Base-by-base conservation (phyloP, 192 early-diverging fungal species). In the Allomyces macrogynus region DNA sequence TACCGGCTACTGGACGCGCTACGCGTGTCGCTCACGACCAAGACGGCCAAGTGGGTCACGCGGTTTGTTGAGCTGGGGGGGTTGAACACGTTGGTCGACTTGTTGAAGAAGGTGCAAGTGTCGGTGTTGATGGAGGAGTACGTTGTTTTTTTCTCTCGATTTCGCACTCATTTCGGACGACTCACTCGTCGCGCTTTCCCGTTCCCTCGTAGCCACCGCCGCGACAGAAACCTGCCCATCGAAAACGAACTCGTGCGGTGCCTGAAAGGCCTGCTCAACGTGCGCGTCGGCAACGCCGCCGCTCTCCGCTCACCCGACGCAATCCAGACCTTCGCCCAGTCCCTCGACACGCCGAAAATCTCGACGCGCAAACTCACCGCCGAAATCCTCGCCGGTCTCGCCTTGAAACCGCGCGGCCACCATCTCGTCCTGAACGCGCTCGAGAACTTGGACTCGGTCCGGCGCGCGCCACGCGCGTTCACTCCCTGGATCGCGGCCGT, bases 401-500 rank as follows among this genome's bases (percentile, higher is more conserved):
- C 82, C 23, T 84, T 88, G 68, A 78, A 84, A 40, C 87, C 87
- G n/a, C 81, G 73, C 11, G 88, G 88, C 44, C 87, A 90, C 62
- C 76, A 79, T n/a, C 72, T 85, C 20, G 88, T 90, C 23, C 71
- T 90, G 18, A 79, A 83, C 65, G 88, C 87, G n/a, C 67, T 57
- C 49, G 49, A 14, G 16, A 57, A 1, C 49, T 4, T 90, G 69
- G 88, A 90, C 63, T 78, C 85, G 68, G 76, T 87, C 65, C 80
- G 81, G 65, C 81, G 86, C 69, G 81, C 84, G 73, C 78, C 73
- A 64, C 68, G 68, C 14, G 69, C 80, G 25, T 90, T 88, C 69
- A 86, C 86, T 72, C 84, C 85, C 23, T 90, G 88, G 88, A 75
- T 90, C 70, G 77, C 78, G 43, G 75, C 87, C 23, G 62, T 87